phyloP scores from a whole-genome alignment of 192 early-diverging fungal genomes.

The Glomus cerebriforme region DNA sequence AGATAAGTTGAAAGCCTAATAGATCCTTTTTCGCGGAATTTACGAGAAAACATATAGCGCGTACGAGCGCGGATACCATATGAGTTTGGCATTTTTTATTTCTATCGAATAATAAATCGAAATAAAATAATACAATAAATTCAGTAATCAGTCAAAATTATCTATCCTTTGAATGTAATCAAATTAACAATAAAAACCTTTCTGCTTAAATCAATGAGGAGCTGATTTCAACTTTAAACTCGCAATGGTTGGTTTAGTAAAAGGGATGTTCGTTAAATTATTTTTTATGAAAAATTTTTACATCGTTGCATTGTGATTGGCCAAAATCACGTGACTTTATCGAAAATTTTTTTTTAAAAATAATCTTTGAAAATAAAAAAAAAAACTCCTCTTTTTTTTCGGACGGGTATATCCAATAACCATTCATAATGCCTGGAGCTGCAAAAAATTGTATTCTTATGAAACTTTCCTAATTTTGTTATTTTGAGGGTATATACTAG shows the following conservation, averaged over 20 bases:
- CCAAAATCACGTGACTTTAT: not conserved
- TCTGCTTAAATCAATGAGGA: not conserved
- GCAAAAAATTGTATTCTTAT: slow-evolving; percentile 25
- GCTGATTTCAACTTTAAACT: not conserved
- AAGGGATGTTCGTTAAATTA: not conserved
- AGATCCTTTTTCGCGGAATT: slow-evolving; percentile 94
- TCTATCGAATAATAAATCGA: not conserved
- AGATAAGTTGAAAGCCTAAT: slow-evolving; percentile 97
- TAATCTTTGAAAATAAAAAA: not conserved
- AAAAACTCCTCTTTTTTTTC: not conserved
- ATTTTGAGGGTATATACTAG: not conserved
- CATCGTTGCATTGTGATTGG: not conserved
- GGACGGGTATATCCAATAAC: not conserved
- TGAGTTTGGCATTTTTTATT: slow-evolving; percentile 73
- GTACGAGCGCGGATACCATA: slow-evolving; percentile 97
- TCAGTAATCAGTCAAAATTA: not conserved
- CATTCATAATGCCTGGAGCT: slow-evolving; percentile 23
- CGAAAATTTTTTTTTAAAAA: not conserved
- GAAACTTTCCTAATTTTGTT: slow-evolving; percentile 5
- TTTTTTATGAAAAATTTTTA: not conserved
- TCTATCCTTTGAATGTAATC: not conserved
- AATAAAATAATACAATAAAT: not conserved
- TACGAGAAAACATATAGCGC: slow-evolving; percentile 95
- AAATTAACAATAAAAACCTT: not conserved
- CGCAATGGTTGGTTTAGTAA: not conserved